Evolutionary conservation across 2,329 filamentous ascomycete species (phyloP).

Genomic region (Microthyrium microscopicum): DNA sequence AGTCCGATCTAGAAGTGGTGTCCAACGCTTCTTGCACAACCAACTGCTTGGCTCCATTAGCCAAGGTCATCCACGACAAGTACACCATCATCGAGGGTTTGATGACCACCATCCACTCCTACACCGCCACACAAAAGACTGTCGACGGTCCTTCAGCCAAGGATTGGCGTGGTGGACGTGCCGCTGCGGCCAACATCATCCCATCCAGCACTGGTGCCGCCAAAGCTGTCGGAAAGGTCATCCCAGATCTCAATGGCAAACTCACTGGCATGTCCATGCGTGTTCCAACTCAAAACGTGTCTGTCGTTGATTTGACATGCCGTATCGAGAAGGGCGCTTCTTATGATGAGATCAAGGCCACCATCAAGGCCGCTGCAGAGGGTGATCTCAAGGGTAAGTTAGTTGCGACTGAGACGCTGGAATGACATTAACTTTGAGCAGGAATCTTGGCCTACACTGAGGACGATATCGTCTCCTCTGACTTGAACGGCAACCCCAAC

Average conservation of each 20-base stretch:
- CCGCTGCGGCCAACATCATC: conserved; percentile 99
- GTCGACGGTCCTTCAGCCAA: conserved; percentile 94
- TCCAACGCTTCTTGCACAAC: conserved; percentile 99
- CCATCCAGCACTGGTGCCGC: conserved; percentile 97
- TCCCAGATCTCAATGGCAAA: conserved; percentile 95
- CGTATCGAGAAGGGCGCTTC: conserved; percentile 78
- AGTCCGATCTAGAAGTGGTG: conserved; percentile 77
- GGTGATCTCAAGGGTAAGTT: conserved; percentile 68
- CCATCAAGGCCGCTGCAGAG: conserved; percentile 70
- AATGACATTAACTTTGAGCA: conserved; percentile 23
- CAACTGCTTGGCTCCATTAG: conserved; percentile 95
- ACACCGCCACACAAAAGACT: conserved; percentile 99
- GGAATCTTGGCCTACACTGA: conserved; percentile 89
- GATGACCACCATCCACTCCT: conserved; percentile 99
- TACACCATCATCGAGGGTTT: conserved; percentile 95
- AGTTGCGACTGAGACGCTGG: not conserved
- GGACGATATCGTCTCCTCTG: conserved; percentile 88
- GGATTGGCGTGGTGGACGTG: conserved; percentile 99
- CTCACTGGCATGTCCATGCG: conserved; percentile 99
- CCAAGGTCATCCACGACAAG: conserved; percentile 99
- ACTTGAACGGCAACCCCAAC: conserved; percentile 81
- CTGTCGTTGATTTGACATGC: conserved; percentile 91
- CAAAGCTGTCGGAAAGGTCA: conserved; percentile 99
- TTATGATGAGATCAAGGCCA: conserved; percentile 86
- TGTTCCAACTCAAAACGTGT: conserved; percentile 97